Evolutionary conservation across 23 red algal genomes (phyloP).

Genomic region (Gracilaria vermiculophylla): DNA sequence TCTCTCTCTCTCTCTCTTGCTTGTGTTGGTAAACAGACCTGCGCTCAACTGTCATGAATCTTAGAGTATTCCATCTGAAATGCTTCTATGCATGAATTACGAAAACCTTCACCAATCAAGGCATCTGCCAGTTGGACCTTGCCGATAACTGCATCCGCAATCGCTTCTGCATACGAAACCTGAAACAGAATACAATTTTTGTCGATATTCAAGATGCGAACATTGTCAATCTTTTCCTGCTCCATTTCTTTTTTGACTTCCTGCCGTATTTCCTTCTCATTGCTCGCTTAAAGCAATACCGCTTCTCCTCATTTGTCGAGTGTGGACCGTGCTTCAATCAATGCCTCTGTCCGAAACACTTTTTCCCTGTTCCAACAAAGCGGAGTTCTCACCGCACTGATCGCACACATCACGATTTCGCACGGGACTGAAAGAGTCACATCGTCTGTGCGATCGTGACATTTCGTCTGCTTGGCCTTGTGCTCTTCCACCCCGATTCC

Average conservation of each 20-base stretch:
- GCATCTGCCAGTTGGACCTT: not conserved
- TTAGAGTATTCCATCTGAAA: not conserved
- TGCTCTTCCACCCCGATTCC: not conserved
- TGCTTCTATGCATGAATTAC: not conserved
- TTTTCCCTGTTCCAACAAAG: not conserved
- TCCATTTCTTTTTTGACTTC: not conserved
- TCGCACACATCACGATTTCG: not conserved
- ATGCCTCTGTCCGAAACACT: slow-evolving; percentile 9
- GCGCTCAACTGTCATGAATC: not conserved
- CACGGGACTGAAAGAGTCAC: not conserved
- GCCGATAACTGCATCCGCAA: not conserved
- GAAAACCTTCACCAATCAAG: not conserved
- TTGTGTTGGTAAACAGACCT: too few species aligned
- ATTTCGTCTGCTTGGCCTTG: not conserved
- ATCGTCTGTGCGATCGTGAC: not conserved
- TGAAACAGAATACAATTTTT: not conserved
- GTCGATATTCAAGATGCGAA: not conserved
- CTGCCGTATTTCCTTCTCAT: not conserved
- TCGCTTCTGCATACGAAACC: not conserved
- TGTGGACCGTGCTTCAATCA: not conserved
- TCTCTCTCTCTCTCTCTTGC: too few species aligned
- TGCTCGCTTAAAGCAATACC: not conserved
- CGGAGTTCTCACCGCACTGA: not conserved
- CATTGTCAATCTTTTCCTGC: not conserved
- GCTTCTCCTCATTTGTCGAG: not conserved